phyloP scores from a whole-genome alignment of 2,329 filamentous ascomycete genomes.

The Aspergillus aculeatinus region DNA sequence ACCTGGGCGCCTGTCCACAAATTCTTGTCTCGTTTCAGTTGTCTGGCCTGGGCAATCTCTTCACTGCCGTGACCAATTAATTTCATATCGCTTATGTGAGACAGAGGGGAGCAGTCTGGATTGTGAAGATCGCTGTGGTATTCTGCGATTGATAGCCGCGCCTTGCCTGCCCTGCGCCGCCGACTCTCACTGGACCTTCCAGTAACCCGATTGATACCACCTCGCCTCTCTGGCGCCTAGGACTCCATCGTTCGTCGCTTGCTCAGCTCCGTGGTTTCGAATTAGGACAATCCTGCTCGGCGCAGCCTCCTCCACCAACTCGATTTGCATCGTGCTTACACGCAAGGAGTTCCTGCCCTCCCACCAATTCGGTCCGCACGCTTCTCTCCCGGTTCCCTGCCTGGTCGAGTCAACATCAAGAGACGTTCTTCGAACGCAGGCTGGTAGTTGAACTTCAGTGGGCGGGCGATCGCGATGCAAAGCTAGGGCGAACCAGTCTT shows the following conservation, averaged over 20 bases:
- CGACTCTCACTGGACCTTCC: conserved; percentile 6
- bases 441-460: conserved; percentile 14
- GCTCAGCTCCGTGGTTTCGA: conserved; percentile 5
- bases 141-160: conserved; percentile 16
- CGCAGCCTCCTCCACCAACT: conserved; percentile 9
- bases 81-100: background rate
- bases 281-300: background rate
- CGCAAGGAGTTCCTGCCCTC: conserved; percentile 23
- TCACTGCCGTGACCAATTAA: conserved; percentile 7
- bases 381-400: conserved; percentile 4
- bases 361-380: conserved; percentile 19
- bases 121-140: conserved; percentile 6
- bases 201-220: conserved; percentile 9
- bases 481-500: conserved; percentile 30
- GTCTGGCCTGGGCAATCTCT: conserved; percentile 14
- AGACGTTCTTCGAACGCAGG: conserved; percentile 5
- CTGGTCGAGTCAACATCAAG: conserved; percentile 6
- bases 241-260: conserved; percentile 7
- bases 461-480: conserved; percentile 37
- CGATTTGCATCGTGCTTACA: conserved; percentile 19
- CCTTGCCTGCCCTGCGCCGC: conserved; percentile 8
- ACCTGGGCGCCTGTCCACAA: conserved; percentile 17
- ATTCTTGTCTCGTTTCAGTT: conserved; percentile 11
- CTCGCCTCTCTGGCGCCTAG: conserved; percentile 15
- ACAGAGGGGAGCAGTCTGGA: background rate